Evolutionary conservation across 176 grass and related monocot genomes (phyloP).

Genomic region (Triticum dicoccoides): DNA sequence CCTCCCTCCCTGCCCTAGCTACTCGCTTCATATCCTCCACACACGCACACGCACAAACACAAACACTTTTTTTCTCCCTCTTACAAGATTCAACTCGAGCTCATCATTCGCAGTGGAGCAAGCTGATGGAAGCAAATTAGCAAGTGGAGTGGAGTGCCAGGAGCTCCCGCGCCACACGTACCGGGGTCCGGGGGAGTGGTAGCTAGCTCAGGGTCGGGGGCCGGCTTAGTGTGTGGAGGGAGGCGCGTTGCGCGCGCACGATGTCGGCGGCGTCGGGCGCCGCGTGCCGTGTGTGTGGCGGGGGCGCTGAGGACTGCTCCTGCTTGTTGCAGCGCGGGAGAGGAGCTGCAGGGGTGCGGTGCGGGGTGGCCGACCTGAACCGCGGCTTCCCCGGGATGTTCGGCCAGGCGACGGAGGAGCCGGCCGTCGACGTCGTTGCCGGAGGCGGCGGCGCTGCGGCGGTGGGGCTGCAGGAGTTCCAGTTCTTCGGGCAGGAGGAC

Average conservation of each 20-base stretch:
- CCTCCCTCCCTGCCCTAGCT: conserved; percentile 31
- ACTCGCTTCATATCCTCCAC: conserved; percentile 45
- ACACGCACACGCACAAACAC: conserved; percentile 9
- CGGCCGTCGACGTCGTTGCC: not conserved
- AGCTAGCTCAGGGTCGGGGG: not conserved
- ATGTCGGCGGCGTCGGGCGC: conserved; percentile 49
- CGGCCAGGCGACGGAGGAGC: conserved; percentile 23
- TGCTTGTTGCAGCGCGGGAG: not conserved
- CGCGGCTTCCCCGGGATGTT: conserved; percentile 33
- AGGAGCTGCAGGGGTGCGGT: conserved; percentile 21
- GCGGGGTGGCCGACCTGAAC: conserved; percentile 43
- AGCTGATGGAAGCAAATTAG: conserved; percentile 23
- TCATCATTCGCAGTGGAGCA: not conserved
- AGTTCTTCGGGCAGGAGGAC: conserved; percentile 81
- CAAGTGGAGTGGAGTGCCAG: not conserved
- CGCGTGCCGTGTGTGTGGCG: conserved; percentile 40
- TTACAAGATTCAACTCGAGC: conserved; percentile 14
- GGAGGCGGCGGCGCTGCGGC: not conserved
- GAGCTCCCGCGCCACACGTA: conserved; percentile 19
- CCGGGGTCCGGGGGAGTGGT: not conserved
- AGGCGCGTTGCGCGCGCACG: not conserved
- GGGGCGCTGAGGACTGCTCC: conserved; percentile 30
- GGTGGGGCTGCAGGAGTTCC: conserved; percentile 57
- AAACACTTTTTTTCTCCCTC: not conserved
- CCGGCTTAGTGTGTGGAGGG: not conserved